Evolutionary conservation across 164 flowering plant species (phyloP), one percentile per base, ranked within the genome.

Genomic region (Vitis vinifera): DNA sequence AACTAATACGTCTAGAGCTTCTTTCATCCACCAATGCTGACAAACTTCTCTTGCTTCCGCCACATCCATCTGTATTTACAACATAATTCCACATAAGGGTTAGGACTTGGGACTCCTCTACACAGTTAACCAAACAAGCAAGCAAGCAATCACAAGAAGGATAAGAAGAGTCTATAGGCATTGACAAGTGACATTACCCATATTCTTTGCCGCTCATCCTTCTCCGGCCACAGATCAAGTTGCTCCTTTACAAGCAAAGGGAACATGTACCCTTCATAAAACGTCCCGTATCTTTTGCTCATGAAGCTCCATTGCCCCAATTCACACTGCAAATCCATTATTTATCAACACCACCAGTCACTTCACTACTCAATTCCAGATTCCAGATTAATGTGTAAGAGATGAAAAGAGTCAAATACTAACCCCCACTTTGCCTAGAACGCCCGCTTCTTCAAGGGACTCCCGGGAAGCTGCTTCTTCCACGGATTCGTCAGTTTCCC

Each of bases 211-310:
- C 97, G 79, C 15, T 78, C 73, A 55, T 81, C 50, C 59, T 81
- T 78, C 71, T 91, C 98, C 0, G 97, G 97, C 98, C 98, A 93
- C 1, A 72, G 72, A n/a, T 90, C 94, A 4, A 89, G 86, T 71
- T 88, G 85, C 72, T 93, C 82, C 14, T 77, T 80, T 0, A 93
- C 97, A 56, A 80, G 82, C 72, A 91, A 74, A 44, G 98, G 90
- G 66, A 87, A 91, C 95, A 93, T 87, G 71, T 71, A 72, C 0
- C 95, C 97, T 73, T 88, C 95, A 71, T 89, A 84, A 13, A 69
- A 66, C 10, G 83, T 77, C 55, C 81, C 88, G 11, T 80, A 71
- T 30, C 87, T 89, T 77, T 85, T 90, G 88, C 98, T 91, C 61
- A 74, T 74, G 72, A 89, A 93, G 59, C 57, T 81, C 98, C 98